Evolutionary conservation across 192 early-diverging fungal genomes (phyloP), one percentile per base, ranked within the genome.

Genomic region (Podila verticillata): DNA sequence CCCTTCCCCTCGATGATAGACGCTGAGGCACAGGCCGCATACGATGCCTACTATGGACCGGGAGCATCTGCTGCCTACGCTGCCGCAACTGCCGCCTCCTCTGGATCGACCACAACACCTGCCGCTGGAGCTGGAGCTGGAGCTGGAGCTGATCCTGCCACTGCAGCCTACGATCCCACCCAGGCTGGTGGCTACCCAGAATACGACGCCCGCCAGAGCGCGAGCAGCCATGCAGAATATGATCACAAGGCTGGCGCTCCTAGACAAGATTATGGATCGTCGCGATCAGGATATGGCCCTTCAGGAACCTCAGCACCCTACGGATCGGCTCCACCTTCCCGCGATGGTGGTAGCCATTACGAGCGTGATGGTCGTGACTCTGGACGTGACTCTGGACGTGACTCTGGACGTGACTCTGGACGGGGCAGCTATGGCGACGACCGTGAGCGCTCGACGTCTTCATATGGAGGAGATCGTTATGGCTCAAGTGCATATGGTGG

Each of bases 21-120:
- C 51, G 66, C 67, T 15, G 74, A 75, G 47, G 74, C 74, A 20
- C 74, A 75, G 35, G 77, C 77, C 28, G 77, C 77, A 49, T 80
- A 80, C 59, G 77, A 80, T 44, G 77, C 77, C 24, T 80, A 80
- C 39, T 72, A 80, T 31, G 77, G 77, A n/a, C 65, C 70, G 30
- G 77, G 77, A 57, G 77, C 77, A 0, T 80, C 70, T 7, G 74
- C 74, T 51, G 74, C 74, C 15, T 75, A 75, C 65, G 74, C 74
- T 22, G 63, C 57, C 30, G 39, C 64, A 19, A 19, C 64, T 30
- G 24, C 51, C 2, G 17, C 57, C 8, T 13, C 63, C 19, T 62
- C 56, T 5, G 48, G 29, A 59, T 54, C 51, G 6, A 26, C 20
- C 12, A 4, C 51, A 6, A 3, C 39, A 44, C 30, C 74, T 47